Percentiles rank a stretch among this genome's conserved stretches.
Conservation (phyloP, 2,329 filamentous ascomycete genomes). For the Catunica adiposa region DNA sequence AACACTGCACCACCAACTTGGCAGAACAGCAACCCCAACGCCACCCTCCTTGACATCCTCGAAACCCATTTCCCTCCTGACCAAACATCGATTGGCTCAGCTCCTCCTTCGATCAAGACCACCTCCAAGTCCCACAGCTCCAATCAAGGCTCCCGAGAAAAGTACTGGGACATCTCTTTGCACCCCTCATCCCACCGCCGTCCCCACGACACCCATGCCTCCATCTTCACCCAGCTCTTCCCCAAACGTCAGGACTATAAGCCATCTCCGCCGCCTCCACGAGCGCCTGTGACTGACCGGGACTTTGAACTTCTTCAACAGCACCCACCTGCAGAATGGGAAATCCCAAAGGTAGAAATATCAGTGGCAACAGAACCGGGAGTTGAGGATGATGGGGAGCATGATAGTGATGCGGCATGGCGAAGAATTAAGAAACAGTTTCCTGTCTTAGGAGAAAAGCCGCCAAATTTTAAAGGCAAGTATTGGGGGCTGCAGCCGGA, state of each 20-base stretch:
- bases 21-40: neutral
- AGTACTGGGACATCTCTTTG: neutral
- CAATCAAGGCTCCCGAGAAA: no score
- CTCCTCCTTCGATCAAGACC: no score
- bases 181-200: constrained; percentile 3
- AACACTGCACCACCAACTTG: no score
- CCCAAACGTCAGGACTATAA: constrained; percentile 12
- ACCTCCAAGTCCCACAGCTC: no score
- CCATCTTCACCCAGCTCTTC: constrained; percentile 14
- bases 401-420: constrained; percentile 6
- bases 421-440: constrained; percentile 1
- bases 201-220: constrained; percentile 9
- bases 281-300: neutral
- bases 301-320: neutral
- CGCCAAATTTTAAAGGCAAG: constrained; percentile 6
- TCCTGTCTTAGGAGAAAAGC: neutral
- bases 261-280: neutral
- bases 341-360: neutral
- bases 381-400: no score
- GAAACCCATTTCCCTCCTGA: neutral
- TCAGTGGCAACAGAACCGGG: neutral
- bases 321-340: neutral
- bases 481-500: constrained; percentile 11
- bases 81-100: no score
- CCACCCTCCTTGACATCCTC: neutral